A percentile compares a stretch with the other conserved stretches of the same genome.
phyloP scores from a whole-genome alignment of 2,329 filamentous ascomycete species.

The Ilyonectria sp. region DNA sequence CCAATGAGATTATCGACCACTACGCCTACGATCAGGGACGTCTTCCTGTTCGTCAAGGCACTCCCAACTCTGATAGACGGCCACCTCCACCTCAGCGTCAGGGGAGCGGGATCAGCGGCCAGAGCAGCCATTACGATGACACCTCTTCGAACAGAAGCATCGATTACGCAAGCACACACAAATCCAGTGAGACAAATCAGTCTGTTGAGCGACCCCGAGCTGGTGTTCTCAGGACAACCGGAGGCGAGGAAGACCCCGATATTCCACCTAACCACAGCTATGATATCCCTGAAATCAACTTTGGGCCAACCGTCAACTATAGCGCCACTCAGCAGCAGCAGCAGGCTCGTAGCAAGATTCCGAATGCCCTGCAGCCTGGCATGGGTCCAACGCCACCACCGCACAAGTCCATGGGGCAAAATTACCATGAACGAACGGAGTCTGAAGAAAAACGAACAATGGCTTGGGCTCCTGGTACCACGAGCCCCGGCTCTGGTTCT shows the following conservation, averaged over 20 bases:
- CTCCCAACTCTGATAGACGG: conserved; percentile 39
- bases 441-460: conserved; percentile 75
- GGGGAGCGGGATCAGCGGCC: conserved; percentile 48
- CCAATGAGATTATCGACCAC: conserved; percentile 58
- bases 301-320: conserved; percentile 86
- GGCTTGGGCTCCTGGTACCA: conserved; percentile 83
- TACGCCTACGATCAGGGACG: conserved; percentile 52
- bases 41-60: conserved; percentile 35
- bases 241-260: conserved; percentile 59
- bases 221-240: conserved; percentile 85
- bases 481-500: conserved; percentile 61
- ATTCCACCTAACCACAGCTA: conserved; percentile 53
- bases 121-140: conserved; percentile 73
- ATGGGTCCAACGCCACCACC: conserved; percentile 39
- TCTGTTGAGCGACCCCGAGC: conserved; percentile 79
- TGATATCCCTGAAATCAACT: conserved; percentile 83
- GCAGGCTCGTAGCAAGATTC: conserved; percentile 50
- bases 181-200: conserved; percentile 40
- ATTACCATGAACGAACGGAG: conserved; percentile 61
- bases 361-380: conserved; percentile 33
- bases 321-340: conserved; percentile 49
- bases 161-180: conserved; percentile 45
- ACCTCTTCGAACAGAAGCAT: conserved; percentile 59
- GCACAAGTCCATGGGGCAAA: conserved; percentile 34
- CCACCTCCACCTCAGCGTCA: conserved; percentile 47